Evolutionary conservation across 345 rosid species (phyloP).

Genomic region (Moricandia arvensis): DNA sequence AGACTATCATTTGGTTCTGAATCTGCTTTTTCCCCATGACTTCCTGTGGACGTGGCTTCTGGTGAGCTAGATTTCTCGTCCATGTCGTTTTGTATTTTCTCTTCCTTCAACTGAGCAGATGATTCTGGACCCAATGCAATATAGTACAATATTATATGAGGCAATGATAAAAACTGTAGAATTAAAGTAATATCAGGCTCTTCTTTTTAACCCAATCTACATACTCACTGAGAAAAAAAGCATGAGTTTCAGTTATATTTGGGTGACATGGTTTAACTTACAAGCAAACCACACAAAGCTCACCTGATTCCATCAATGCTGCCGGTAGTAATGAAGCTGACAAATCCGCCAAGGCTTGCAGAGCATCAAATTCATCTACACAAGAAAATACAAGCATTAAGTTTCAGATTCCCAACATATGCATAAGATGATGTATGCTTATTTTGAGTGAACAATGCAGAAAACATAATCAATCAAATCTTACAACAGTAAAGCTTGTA

Average conservation of each 20-base stretch:
- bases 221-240: slow-evolving; percentile 14
- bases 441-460: neutral
- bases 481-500: slow-evolving; percentile 4
- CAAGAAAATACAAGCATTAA: slow-evolving; percentile 12
- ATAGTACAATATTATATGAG: neutral
- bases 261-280: neutral
- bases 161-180: slow-evolving; percentile 11
- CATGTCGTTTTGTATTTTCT: slow-evolving; percentile 42
- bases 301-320: slow-evolving; percentile 70
- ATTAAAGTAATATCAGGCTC: neutral
- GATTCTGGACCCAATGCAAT: slow-evolving; percentile 52
- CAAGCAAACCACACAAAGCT: slow-evolving; percentile 22
- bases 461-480: slow-evolving; percentile 6
- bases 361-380: slow-evolving; percentile 76
- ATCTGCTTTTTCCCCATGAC: slow-evolving; percentile 44
- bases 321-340: slow-evolving; percentile 54
- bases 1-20: slow-evolving; percentile 46
- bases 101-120: slow-evolving; percentile 68
- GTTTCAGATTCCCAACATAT: slow-evolving; percentile 11
- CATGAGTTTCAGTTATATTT: slow-evolving; percentile 7
- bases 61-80: slow-evolving; percentile 55
- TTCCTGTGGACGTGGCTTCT: slow-evolving; percentile 52
- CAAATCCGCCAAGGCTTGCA: slow-evolving; percentile 77
- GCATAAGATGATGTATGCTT: slow-evolving; percentile 4
- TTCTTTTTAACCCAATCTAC: neutral